phyloP scores from a whole-genome alignment of 345 rosid genomes.

The Arabis alpina region DNA sequence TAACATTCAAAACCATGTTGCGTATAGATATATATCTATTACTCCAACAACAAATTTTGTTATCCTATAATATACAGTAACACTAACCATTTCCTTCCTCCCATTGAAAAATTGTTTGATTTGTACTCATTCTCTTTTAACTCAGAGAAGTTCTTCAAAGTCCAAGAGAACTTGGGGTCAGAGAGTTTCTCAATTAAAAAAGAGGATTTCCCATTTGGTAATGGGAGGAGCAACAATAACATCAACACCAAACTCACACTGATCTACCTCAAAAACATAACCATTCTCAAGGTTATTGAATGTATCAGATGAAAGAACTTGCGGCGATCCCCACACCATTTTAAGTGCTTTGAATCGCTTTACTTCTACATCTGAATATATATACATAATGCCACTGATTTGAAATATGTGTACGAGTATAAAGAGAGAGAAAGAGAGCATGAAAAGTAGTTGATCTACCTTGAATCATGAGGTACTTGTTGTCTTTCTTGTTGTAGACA shows the following conservation, averaged over 20 bases:
- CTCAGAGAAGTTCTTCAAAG: not conserved
- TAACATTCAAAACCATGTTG: slow-evolving; percentile 5
- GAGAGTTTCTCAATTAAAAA: not conserved
- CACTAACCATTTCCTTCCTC: not conserved
- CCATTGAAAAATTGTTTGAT: not conserved
- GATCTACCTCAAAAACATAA: slow-evolving; percentile 5
- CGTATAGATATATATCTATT: too few relatives aligned
- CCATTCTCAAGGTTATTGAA: slow-evolving; percentile 9
- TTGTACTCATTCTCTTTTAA: not conserved
- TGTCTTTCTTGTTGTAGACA: not conserved
- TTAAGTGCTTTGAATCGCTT: slow-evolving; percentile 26
- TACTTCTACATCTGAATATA: not conserved
- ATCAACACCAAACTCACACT: slow-evolving; percentile 29
- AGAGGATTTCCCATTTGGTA: slow-evolving; percentile 22
- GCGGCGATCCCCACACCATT: too few relatives aligned
- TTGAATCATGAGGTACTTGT: slow-evolving; percentile 9
- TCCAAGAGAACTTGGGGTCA: not conserved
- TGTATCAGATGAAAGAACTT: slow-evolving; percentile 17
- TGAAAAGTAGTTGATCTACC: slow-evolving; percentile 11
- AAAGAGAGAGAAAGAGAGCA: not conserved
- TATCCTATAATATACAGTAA: too few relatives aligned
- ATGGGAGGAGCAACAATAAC: slow-evolving; percentile 3
- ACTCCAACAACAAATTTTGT: too few relatives aligned
- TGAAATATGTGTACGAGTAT: not conserved
- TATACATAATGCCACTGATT: not conserved